Evolutionary conservation across 116 monocot genomes (phyloP), one percentile per base, ranked within the genome.

Genomic region (Zostera marina): DNA sequence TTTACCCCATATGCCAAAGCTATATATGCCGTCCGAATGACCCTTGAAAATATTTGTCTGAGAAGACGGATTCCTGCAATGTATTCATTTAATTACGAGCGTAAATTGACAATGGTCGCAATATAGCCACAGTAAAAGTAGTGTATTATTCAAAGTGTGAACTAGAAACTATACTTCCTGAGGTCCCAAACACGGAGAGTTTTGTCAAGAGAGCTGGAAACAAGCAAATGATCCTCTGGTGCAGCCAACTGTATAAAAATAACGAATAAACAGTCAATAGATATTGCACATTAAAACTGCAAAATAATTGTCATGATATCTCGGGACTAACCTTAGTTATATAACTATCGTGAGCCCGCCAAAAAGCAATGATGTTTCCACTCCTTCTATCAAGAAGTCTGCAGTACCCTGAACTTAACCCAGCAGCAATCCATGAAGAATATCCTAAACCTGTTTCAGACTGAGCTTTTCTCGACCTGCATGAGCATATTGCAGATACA

Each of bases 121-220:
- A 32, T 32, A 32, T 32, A 5, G 4, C 32, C 32, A 32, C 32
- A 32, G 32, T 32, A 32, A 32, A 32, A 32, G 4, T 32, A 32
- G 5, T 32, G 5, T 1, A 32, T n/a, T n/a, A 32, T 32, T 32
- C 32, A 5, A 32, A 32, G 32, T 32, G 32, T 32, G 32, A 32
- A 0, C 32, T 3, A 32, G 32, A 44, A 44, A 8, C 38, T 39
- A 41, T 53, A 98, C 96, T 80, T 78, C 74, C 98, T 77, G 11
- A 98, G 71, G 74, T 98, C 98, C 98, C 98, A 98, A 46, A 98
- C 74, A 47, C 80, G 77, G 14, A 98, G 65, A 63, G 86, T 98
- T 72, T 75, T 98, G 41, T 98, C 98, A 44, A 98, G 74, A 48
- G 98, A 98, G 64, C 98, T 83, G 54, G 98, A 98, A 41, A 98